Percentiles rank a stretch among this genome's conserved stretches.
These are phyloP conservation scores for Malus sylvestris DNA, from an alignment of 306 rosid genomes.

Conservation along the genomic window DNA sequence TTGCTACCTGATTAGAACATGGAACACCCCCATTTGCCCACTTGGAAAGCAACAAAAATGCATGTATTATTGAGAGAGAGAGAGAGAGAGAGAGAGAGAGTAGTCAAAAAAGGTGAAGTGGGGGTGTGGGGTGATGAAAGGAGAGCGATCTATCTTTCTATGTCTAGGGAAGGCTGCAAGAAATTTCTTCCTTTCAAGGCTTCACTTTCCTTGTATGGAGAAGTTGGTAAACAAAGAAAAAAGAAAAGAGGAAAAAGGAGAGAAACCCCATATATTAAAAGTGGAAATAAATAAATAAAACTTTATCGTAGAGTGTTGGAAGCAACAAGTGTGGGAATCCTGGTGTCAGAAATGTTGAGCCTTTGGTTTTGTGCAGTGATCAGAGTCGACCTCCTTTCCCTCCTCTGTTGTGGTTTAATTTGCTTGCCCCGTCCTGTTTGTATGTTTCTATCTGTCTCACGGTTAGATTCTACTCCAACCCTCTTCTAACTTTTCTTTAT, in stretches of 20 bases:
- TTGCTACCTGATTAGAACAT: background rate
- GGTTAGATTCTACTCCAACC: conserved; percentile 46
- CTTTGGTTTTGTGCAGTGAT: conserved; percentile 16
- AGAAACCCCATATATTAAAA: conserved; percentile 23
- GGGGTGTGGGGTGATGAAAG: background rate
- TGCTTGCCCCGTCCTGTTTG: conserved; percentile 16
- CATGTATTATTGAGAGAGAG: conserved; percentile 4
- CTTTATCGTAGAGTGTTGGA: conserved; percentile 85
- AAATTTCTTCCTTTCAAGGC: background rate
- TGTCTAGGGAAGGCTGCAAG: conserved; percentile 23
- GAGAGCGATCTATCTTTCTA: background rate
- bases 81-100: background rate
- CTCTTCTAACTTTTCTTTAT: background rate
- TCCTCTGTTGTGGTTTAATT: background rate
- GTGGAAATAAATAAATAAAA: conserved; percentile 21
- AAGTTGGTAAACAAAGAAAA: conserved; percentile 30
- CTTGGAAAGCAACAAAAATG: conserved; percentile 14
- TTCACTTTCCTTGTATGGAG: conserved; percentile 16
- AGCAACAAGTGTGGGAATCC: conserved; percentile 80
- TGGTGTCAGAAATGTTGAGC: conserved; percentile 43
- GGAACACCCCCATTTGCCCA: conserved; percentile 19
- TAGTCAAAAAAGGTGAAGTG: background rate
- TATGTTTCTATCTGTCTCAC: conserved; percentile 32
- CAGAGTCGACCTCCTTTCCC: background rate
- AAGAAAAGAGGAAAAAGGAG: conserved; percentile 16